Evolutionary conservation across 148 eudicot genomes (phyloP), one percentile per base, ranked within the genome.

Genomic region (Cornus kousa): DNA sequence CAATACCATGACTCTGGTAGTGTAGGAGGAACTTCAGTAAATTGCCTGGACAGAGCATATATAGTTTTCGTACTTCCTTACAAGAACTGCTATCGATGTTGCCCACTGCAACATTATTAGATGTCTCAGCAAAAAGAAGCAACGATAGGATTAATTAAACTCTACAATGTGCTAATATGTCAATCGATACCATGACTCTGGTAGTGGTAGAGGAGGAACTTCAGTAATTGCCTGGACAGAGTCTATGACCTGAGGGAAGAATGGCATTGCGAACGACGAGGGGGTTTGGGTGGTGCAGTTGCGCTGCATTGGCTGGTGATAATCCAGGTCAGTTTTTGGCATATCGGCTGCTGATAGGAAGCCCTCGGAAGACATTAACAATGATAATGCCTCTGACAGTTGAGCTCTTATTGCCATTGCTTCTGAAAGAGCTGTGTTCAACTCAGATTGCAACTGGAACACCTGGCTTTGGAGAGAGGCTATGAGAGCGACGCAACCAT

Each of bases 301-400:
- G 23, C 8, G 8, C 66, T 17, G 66, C 22, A 2, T 6, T 43
- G 48, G 66, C 9, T 62, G 66, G 66, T 62, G 66, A 62, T 62
- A 17, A n/a, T 62, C 11, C 7, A 3, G 22, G 66, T 62, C 20
- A 19, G 22, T 62, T 4, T 19, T 62, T 62, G 6, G 20, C 23
- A 20, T 62, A 62, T 62, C 23, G 0, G 16, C 46, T 23, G 12
- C 14, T 73, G 75, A 31, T 50, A 33, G 7, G 14, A 9, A 55
- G 6, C 16, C 35, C 48, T 72, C 32, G 74, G 20, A 46, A 17
- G 28, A 14, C 10, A 16, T 16, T 17, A 17, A 2, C 39, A 33
- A 11, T 46, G 82, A 32, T 24, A 68, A 35, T 48, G 77, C 77
- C 68, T 24, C 50, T 4, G 76, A 62, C 50, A 72, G 71, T 79